phyloP scores from a whole-genome alignment of 2,329 filamentous ascomycete genomes.

The Alternaria incomplexa region DNA sequence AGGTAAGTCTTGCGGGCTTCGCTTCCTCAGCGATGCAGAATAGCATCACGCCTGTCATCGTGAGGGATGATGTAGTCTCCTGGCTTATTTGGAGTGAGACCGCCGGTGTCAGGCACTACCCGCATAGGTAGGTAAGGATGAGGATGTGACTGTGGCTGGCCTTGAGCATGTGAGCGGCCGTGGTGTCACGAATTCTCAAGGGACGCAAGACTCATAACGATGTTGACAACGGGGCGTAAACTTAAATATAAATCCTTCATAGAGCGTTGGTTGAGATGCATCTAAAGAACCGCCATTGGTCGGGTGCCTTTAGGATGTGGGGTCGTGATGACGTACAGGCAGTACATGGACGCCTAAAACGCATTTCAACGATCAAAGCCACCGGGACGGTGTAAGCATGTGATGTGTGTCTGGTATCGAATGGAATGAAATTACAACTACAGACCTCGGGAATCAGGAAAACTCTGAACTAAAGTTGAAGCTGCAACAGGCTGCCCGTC shows the following conservation, averaged over 20 bases:
- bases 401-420: background rate
- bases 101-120: background rate
- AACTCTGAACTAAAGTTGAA: background rate
- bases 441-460: background rate
- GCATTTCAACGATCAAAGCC: background rate
- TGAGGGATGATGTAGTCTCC: background rate
- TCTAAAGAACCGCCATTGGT: background rate
- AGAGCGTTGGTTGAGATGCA: background rate
- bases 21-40: background rate
- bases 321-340: background rate
- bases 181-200: background rate
- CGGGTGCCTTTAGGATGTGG: background rate
- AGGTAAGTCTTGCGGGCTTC: background rate
- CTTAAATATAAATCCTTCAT: background rate
- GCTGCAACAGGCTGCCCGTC: background rate
- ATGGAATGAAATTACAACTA: background rate
- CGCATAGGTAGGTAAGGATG: too few species aligned
- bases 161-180: background rate
- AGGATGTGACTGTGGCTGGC: background rate
- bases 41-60: background rate
- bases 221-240: background rate
- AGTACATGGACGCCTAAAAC: background rate
- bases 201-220: background rate
- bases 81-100: background rate
- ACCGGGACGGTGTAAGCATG: background rate